Percentiles rank a stretch among this genome's conserved stretches.
phyloP scores from a whole-genome alignment of 495 filamentous ascomycete species.

The Xylaria acuta region DNA sequence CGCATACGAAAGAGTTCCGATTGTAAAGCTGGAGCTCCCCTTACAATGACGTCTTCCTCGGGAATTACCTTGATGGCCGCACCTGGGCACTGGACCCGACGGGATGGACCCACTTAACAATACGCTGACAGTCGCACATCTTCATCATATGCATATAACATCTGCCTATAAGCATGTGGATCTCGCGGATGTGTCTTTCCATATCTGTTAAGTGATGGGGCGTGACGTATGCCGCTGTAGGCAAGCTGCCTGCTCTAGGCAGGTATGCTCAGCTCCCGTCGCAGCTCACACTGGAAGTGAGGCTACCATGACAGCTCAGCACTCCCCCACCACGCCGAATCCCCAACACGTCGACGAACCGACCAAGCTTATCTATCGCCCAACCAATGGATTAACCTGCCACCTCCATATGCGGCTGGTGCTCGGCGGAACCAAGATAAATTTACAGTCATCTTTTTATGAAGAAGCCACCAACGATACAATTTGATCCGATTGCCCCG shows the following conservation, averaged over 20 bases:
- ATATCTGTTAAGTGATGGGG: not conserved
- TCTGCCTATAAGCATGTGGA: not conserved
- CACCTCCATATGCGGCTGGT: conserved; percentile 6
- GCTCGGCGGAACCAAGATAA: not conserved
- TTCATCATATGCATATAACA: not conserved
- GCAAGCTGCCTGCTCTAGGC: too few species aligned
- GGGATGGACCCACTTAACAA: too few species aligned
- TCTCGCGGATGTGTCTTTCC: not conserved
- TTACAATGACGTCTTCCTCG: too few species aligned
- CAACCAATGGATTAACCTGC: conserved; percentile 4
- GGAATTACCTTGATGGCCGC: too few species aligned
- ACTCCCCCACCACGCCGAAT: conserved; percentile 1
- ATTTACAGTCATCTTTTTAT: not conserved
- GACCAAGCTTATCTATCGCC: not conserved
- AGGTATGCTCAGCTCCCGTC: conserved; percentile 11
- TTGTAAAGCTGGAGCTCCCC: too few species aligned
- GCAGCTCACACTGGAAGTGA: not conserved
- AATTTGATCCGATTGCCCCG: not conserved
- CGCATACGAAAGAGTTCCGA: too few species aligned
- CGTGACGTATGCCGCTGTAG: conserved; percentile 24
- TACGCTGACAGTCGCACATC: too few species aligned
- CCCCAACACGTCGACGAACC: not conserved
- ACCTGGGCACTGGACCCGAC: too few species aligned
- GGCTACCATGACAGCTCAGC: conserved; percentile 8
- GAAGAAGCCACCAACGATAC: not conserved